phyloP scores from a whole-genome alignment of 495 filamentous ascomycete genomes.

The Talaromyces trachyspermus region DNA sequence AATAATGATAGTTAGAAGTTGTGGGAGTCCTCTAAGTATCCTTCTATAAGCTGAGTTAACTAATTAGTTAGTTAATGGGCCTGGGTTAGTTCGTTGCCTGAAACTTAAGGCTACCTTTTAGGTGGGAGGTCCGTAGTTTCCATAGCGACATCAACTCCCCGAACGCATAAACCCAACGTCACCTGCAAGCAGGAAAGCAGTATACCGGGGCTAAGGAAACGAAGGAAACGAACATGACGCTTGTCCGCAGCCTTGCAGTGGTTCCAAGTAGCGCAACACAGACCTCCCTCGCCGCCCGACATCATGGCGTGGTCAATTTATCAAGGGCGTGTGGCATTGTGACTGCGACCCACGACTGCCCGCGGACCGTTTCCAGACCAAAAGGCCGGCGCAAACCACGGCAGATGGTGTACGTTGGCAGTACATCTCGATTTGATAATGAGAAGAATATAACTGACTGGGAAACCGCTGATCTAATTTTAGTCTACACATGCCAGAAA shows the following conservation, averaged over 20 bases:
- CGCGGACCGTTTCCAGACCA: slow-evolving; percentile 53
- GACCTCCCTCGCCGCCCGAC: not conserved
- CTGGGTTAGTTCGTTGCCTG: too few species aligned
- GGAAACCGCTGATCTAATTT: too few species aligned
- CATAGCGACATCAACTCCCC: slow-evolving; percentile 1
- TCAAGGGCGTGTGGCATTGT: slow-evolving; percentile 52
- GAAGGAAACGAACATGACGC: too few species aligned
- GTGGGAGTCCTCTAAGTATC: too few species aligned
- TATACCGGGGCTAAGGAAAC: too few species aligned
- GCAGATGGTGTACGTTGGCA: slow-evolving; percentile 43
- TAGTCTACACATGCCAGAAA: slow-evolving; percentile 61
- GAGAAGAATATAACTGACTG: too few species aligned
- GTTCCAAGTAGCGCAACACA: slow-evolving; percentile 1
- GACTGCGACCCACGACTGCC: slow-evolving; percentile 58
- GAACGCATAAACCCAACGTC: not conserved
- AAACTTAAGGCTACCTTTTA: too few species aligned
- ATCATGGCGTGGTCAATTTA: slow-evolving; percentile 46
- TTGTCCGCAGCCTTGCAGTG: not conserved
- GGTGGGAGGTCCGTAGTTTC: slow-evolving; percentile 1
- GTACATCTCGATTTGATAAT: not conserved
- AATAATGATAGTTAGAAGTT: too few species aligned
- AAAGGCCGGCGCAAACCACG: slow-evolving; percentile 61
- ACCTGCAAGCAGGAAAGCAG: not conserved
- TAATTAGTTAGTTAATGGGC: too few species aligned
- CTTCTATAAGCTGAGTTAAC: too few species aligned